Evolutionary conservation across 495 filamentous ascomycete genomes (phyloP), one percentile per base, ranked within the genome.

Genomic region (Podospora fimiseda): DNA sequence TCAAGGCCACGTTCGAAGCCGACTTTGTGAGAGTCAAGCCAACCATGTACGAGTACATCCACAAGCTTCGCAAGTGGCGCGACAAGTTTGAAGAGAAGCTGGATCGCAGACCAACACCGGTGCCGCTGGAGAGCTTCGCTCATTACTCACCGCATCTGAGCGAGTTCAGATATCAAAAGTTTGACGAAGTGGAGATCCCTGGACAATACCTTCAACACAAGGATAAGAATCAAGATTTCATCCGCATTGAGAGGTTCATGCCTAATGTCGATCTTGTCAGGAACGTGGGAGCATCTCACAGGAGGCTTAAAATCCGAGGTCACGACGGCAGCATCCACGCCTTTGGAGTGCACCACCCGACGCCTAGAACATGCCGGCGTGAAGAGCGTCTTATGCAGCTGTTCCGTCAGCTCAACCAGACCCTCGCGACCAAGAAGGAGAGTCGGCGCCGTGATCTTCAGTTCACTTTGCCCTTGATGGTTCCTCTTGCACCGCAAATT

Each of bases 51-150:
- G 89, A 95, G 62, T 99, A 99, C 73, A 96, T 99, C 52, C 89
- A 96, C 59, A 96, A 95, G 65, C 78, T 96, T 37, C 86, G 94
- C 16, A 88, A 85, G 60, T 99, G 94, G 94, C 84, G 94, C 33
- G 90, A 95, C 71, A 91, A 93, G 65, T 96, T 99, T 64, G 94
- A 97, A 63, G 92, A 96, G 70, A 95, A 92, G 71, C 83, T 99
- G 44, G 94, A 99, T 66, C 86, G 89, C n/a, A 81, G 94, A 33
- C 66, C 73, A 23, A 75, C 83, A 14, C 77, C 75, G 11, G 80
- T 88, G 43, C 77, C 76, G 53, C 74, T 99, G 15, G 94, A 97
- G 66, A 73, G 68, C 23, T 68, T 61, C 24, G 64, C 64, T 13
- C 66, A 68, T 44, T 93, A 85, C 65, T 94, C 89, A 21, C 86